A percentile compares a stretch with the other conserved stretches of the same genome.
These are phyloP conservation scores for Golubevia sp. DNA, from an alignment of 1,284 basidiomycete species.

Conservation along the genomic window DNA sequence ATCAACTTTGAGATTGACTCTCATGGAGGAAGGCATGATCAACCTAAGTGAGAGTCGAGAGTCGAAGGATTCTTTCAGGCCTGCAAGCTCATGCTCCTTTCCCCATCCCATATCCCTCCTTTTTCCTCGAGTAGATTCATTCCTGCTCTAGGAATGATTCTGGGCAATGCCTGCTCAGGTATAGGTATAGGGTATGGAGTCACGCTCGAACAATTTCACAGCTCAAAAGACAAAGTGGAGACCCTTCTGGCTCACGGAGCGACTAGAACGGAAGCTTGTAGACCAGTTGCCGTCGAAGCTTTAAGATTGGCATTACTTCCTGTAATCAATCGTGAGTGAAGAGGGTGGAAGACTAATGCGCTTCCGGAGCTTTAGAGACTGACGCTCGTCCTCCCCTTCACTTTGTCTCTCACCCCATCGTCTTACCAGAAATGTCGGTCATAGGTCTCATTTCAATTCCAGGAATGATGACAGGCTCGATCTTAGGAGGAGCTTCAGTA, in stretches of 20 bases:
- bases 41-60: no score
- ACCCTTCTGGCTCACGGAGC: conserved; percentile 82
- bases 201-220: conserved; percentile 68
- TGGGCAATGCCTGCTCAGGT: conserved; percentile 76
- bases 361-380: conserved; percentile 1
- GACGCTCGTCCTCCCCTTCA: neutral
- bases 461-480: conserved; percentile 85
- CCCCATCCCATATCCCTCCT: neutral
- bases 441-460: conserved; percentile 73
- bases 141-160: conserved; percentile 84
- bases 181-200: conserved; percentile 73
- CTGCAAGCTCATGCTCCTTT: no score
- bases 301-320: conserved; percentile 78
- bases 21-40: no score
- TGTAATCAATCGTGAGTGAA: conserved; percentile 80
- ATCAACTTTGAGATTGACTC: no score
- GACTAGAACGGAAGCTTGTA: conserved; percentile 75
- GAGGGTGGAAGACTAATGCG: neutral
- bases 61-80: no score
- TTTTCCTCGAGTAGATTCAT: conserved; percentile 45
- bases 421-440: conserved; percentile 61
- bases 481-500: conserved; percentile 80
- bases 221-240: conserved; percentile 76
- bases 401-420: neutral
- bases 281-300: conserved; percentile 75